Base-by-base conservation (phyloP, 2,329 filamentous ascomycete species). In the Botrytis tulipae region DNA sequence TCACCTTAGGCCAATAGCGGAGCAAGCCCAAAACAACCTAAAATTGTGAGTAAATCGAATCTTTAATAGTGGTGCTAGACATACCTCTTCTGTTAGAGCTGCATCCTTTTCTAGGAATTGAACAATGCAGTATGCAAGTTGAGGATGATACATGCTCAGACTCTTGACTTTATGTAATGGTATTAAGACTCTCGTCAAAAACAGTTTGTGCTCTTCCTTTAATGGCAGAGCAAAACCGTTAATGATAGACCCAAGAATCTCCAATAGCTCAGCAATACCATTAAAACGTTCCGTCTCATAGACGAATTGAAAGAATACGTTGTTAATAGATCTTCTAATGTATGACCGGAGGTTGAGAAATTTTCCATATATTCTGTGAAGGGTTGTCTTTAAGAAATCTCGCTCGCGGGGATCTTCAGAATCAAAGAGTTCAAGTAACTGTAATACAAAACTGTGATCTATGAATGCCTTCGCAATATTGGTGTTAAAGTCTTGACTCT, bases 381-480 rank as follows among this genome's bases (percentile, higher is more conserved):
- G 87, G 0, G 96, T 99, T 0, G 96, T 99, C 87, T 99, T 99
- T 77, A 99, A 86, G 82, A 99, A 99, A 82, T 99, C 96, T 76
- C 96, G 90, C 84, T 99, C 96, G 75, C 96, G 89, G 2, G 96
- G 96, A 80, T 99, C 96, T 84, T 99, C 96, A 0, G 96, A 99
- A 82, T 99, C 96, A 82, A 99, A 99, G 35, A 99, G 87, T 83
- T 99, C 96, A n/a, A 99, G 89, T 75, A 99, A 87, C 86, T 97
- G 94, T 75, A 99, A 88, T 63, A 99, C 96, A 81, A 99, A 99
- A 82, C 93, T 93, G 83, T 99, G 96, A 81, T 99, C 96, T 82
- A 99, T 99, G 83, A 97, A 98, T 75, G 95, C 93, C 85, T 99
- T 99, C 78, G 96, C 96, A 80, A 98, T 98, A 84, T 99, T 99